Evolutionary conservation across 2,329 filamentous ascomycete species (phyloP), one percentile per base, ranked within the genome.

Genomic region (Colletotrichum horii): DNA sequence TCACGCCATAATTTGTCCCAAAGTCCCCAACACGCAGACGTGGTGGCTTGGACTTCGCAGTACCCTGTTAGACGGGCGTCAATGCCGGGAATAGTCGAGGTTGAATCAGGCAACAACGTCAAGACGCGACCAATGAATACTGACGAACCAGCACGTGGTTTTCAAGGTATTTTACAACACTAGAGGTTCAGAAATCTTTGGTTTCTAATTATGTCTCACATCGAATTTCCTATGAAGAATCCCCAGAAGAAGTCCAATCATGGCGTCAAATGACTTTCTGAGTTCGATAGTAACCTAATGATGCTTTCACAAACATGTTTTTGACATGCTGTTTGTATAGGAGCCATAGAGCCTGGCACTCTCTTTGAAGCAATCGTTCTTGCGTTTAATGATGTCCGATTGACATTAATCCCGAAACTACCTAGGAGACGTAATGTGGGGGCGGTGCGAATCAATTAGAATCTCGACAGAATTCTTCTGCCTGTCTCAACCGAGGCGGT

Each of bases 221-320:
- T 2, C 3, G 11, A 12, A 22, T 1, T 14, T 22, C 3, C 2
- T 48, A 7, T 22, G n/a, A 48, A 48, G 8, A 14, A n/a, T 22
- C n/a, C 11, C n/a, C n/a, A 22, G n/a, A 4, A 0, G 0, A 8
- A 8, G 14, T 22, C 14, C 2, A 48, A 3, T 9, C 43, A 1
- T 22, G n/a, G n/a, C 12, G n/a, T n/a, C n/a, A n/a, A n/a, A 8
- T 48, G 43, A 2, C 0, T 52, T 22, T 2, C 3, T 52, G n/a
- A 22, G 43, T 22, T 3, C n/a, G 2, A 5, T n/a, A n/a, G n/a
- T 6, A 52, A n/a, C 12, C 0, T 52, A 22, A 52, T 14, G 43
- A 14, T 14, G 43, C n/a, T 22, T 22, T n/a, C 7, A 12, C 30
- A 12, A 32, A 32, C 9, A 32, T 12, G 30, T 12, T 12, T 9